Conservation (phyloP, 371 early-diverging fungal species). For the Blakeslea trispora region DNA sequence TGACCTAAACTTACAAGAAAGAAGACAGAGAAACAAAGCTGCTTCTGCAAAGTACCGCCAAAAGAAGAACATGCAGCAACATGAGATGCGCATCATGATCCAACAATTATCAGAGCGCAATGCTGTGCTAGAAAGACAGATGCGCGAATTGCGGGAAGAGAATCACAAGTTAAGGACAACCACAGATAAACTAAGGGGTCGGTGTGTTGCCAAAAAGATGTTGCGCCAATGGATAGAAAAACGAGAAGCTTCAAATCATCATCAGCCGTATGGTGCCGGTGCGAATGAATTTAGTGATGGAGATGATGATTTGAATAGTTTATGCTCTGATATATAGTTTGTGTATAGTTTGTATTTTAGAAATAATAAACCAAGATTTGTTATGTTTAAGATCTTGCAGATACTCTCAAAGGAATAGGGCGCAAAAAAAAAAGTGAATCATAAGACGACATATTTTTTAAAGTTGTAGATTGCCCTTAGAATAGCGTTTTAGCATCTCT, state of each 20-base stretch:
- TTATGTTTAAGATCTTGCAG: no score
- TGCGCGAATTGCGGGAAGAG: slow-evolving; percentile 50
- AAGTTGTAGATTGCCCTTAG: no score
- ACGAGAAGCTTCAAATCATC: slow-evolving; percentile 6
- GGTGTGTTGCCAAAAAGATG: slow-evolving; percentile 56
- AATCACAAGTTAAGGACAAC: slow-evolving; percentile 46
- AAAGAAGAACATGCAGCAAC: slow-evolving; percentile 61
- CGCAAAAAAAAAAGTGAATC: no score
- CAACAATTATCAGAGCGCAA: slow-evolving; percentile 48
- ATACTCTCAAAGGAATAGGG: no score
- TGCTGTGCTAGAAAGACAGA: slow-evolving; percentile 46
- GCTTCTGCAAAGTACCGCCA: slow-evolving; percentile 66
- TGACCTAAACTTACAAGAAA: slow-evolving; percentile 40
- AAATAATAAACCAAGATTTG: background rate
- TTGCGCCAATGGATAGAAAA: slow-evolving; percentile 49
- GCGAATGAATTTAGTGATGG: background rate
- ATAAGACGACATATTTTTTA: no score
- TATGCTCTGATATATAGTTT: slow-evolving; percentile 1
- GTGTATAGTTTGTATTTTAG: background rate
- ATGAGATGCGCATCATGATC: slow-evolving; percentile 59
- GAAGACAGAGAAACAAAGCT: slow-evolving; percentile 61
- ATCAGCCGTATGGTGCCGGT: background rate
- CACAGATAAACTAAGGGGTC: slow-evolving; percentile 53
- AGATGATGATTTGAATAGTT: slow-evolving; percentile 7
- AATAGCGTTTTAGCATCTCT: no score